Evolutionary conservation across 805 yeast species (phyloP), one percentile per base, ranked within the genome.

Genomic region (Ogataea chonburiensis): DNA sequence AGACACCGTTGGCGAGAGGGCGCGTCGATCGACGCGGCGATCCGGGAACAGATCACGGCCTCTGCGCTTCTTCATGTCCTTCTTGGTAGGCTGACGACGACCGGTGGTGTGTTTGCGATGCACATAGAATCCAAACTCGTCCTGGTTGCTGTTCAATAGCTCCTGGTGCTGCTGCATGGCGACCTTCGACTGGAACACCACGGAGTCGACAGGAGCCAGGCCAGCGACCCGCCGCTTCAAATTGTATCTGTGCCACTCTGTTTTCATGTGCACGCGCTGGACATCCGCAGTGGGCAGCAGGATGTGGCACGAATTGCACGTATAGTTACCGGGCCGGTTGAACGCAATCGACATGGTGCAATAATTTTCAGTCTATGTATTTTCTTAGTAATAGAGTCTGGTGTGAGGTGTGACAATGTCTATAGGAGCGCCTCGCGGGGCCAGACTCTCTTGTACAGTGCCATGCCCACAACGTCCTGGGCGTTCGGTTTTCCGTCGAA

Each of bases 191-290:
- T 54, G 56, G 38, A 60, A 60, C 3, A 47, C 31, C 7, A 52
- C 49, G 7, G 59, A 55, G 24, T 42, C 38, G 19, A 88, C 77
- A 2, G 95, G 80, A 5, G 83, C 77, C 37, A 88, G 63, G n/a
- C 74, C 72, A 1, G 96, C 96, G 15, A 93, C 96, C 48, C 96
- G 73, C 63, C 98, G 79, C 58, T 93, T 93, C 55, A 93, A 70
- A 53, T 93, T 93, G 61, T 93, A 93, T 46, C 98, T 74, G 56
- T 93, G 98, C 98, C 98, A 93, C 37, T 93, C 98, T 3, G 96
- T 81, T 60, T 86, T 87, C 98, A 93, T 93, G 58, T 93, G 98
- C 43, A 73, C 73, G 45, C 98, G 73, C 65, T 93, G 98, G 38
- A 81, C 70, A 46, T 83, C 94, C 9, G 95, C 82, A 24, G 80